A percentile compares a stretch with the other conserved stretches of the same genome.
phyloP scores from a whole-genome alignment of 495 filamentous ascomycete species.

The Aspergillus bertholletiae region DNA sequence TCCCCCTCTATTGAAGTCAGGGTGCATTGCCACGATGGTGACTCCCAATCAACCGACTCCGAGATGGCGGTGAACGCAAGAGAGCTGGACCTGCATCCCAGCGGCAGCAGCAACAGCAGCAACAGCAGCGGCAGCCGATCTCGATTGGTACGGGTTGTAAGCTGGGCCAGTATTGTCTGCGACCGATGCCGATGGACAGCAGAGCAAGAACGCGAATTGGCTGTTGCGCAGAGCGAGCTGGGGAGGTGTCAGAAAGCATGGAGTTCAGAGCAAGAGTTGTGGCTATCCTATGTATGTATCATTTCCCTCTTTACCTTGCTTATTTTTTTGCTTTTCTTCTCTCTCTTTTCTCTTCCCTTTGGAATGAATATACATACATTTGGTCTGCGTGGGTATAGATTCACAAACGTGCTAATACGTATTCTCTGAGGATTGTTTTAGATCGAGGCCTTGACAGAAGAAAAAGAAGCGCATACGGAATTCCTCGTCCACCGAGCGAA shows the following conservation, averaged over 20 bases:
- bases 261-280: constrained; percentile 43
- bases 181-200: constrained; percentile 32
- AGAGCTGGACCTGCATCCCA: constrained; percentile 8
- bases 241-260: constrained; percentile 40
- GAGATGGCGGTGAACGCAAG: constrained; percentile 15
- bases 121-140: constrained; percentile 5
- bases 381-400: not conserved
- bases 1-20: not conserved
- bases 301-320: not conserved
- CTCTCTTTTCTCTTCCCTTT: not conserved
- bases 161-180: constrained; percentile 34
- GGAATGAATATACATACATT: not conserved
- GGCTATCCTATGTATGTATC: constrained; percentile 36
- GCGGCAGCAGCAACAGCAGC: constrained; percentile 6
- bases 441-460: constrained; percentile 35
- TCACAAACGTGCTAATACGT: not conserved
- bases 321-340: too few relatives aligned
- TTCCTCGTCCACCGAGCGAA: constrained; percentile 34
- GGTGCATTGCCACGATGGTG: constrained; percentile 3
- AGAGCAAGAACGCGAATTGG: constrained; percentile 32
- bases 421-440: constrained; percentile 2
- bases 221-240: constrained; percentile 27
- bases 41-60: constrained; percentile 3
- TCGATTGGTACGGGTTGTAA: constrained; percentile 26
- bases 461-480: constrained; percentile 35